phyloP scores from a whole-genome alignment of 495 filamentous ascomycete genomes.

The Penicillium pancosmium region DNA sequence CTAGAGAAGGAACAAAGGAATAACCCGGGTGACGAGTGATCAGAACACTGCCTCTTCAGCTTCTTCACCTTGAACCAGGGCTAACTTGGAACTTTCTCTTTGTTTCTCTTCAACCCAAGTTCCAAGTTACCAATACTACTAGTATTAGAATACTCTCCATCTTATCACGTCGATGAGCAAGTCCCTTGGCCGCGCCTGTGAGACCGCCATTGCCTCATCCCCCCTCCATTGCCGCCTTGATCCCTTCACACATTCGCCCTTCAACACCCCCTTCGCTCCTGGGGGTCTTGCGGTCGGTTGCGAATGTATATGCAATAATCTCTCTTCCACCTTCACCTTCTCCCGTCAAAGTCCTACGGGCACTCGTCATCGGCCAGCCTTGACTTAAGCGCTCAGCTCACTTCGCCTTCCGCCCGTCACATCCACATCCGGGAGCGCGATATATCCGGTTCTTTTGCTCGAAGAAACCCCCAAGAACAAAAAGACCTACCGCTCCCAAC shows the following conservation, averaged over 20 bases:
- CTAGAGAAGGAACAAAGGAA: neutral
- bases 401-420: conserved; percentile 3
- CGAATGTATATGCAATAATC: neutral
- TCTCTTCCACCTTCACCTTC: neutral
- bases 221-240: conserved; percentile 27
- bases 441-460: neutral
- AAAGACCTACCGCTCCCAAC: neutral
- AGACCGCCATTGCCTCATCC: conserved; percentile 30
- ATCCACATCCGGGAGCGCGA: neutral
- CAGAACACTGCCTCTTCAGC: neutral
- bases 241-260: conserved; percentile 20
- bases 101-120: no score
- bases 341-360: neutral
- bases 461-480: neutral
- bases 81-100: neutral
- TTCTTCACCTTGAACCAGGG: neutral
- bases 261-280: conserved; percentile 1
- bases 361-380: conserved; percentile 1
- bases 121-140: no score
- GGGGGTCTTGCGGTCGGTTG: conserved; percentile 1
- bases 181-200: conserved; percentile 29
- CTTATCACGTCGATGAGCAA: conserved; percentile 32
- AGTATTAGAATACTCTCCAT: conserved; percentile 1
- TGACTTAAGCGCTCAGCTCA: conserved; percentile 4
- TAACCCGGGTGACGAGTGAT: conserved; percentile 3